Conservation (phyloP, 2,329 filamentous ascomycete genomes). For the Aspergillus hiratsukae region DNA sequence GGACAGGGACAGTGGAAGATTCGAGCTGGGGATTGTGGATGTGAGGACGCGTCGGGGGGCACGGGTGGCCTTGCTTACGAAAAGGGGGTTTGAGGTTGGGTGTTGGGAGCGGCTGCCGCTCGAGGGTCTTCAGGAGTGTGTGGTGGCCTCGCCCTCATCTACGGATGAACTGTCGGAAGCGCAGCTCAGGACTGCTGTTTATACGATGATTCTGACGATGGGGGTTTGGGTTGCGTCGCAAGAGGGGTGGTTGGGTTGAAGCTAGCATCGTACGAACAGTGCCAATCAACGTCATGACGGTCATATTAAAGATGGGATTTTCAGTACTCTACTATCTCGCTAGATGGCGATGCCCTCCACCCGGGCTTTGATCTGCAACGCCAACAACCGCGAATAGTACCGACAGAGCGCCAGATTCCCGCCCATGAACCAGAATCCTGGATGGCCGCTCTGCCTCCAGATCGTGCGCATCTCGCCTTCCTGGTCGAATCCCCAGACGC, state of each 20-base stretch:
- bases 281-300: not conserved
- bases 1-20: not conserved
- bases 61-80: slow-evolving; percentile 16
- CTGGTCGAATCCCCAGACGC: slow-evolving; percentile 59
- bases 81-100: slow-evolving; percentile 19
- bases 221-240: slow-evolving; percentile 26
- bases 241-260: slow-evolving; percentile 22
- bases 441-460: slow-evolving; percentile 59
- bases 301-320: too few relatives aligned
- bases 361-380: slow-evolving; percentile 47
- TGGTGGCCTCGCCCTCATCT: not conserved
- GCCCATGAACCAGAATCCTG: slow-evolving; percentile 64
- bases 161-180: slow-evolving; percentile 8
- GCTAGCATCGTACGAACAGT: not conserved
- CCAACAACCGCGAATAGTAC: slow-evolving; percentile 54
- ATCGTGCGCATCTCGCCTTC: slow-evolving; percentile 55
- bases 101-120: slow-evolving; percentile 22
- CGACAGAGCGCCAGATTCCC: slow-evolving; percentile 61
- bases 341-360: slow-evolving; percentile 26
- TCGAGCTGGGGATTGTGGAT: slow-evolving; percentile 9
- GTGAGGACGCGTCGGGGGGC: slow-evolving; percentile 1
- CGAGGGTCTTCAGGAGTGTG: slow-evolving; percentile 17
- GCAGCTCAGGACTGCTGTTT: slow-evolving; percentile 15
- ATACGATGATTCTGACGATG: slow-evolving; percentile 28
- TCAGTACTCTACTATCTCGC: not conserved